These are phyloP conservation scores for Colletotrichum sublineola DNA, from an alignment of 2,329 filamentous ascomycete genomes.

Conservation along the genomic window DNA sequence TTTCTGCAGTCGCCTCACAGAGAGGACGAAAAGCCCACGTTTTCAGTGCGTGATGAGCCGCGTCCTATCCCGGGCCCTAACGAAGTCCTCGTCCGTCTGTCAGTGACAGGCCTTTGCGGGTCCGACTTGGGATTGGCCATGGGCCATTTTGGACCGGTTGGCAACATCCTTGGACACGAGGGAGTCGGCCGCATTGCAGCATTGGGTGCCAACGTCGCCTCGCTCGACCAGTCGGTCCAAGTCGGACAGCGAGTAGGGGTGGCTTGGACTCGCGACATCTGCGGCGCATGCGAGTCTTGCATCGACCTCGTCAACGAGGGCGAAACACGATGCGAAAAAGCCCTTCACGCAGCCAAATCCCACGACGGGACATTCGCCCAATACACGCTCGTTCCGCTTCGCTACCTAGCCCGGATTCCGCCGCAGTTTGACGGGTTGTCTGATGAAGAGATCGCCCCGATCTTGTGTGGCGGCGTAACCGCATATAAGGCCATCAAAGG, in stretches of 20 bases:
- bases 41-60: slow-evolving; percentile 25
- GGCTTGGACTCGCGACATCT: slow-evolving; percentile 55
- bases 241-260: slow-evolving; percentile 55
- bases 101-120: slow-evolving; percentile 55
- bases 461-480: slow-evolving; percentile 59
- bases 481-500: slow-evolving; percentile 58
- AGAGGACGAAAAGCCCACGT: slow-evolving; percentile 12
- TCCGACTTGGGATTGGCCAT: slow-evolving; percentile 55
- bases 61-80: slow-evolving; percentile 41
- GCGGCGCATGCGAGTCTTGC: slow-evolving; percentile 53
- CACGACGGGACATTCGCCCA: slow-evolving; percentile 57
- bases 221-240: slow-evolving; percentile 45
- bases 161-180: slow-evolving; percentile 58
- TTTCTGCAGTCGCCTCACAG: slow-evolving; percentile 16
- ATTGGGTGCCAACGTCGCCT: slow-evolving; percentile 52
- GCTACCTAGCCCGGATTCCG: slow-evolving; percentile 52
- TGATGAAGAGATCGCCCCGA: slow-evolving; percentile 55
- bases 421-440: slow-evolving; percentile 45
- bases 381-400: slow-evolving; percentile 52
- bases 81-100: slow-evolving; percentile 52
- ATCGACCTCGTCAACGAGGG: slow-evolving; percentile 46
- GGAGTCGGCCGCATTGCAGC: slow-evolving; percentile 57
- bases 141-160: slow-evolving; percentile 53
- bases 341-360: slow-evolving; percentile 51
- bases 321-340: slow-evolving; percentile 53